Evolutionary conservation across 371 early-diverging fungal genomes (phyloP).

Genomic region (Mucor racemosus): DNA sequence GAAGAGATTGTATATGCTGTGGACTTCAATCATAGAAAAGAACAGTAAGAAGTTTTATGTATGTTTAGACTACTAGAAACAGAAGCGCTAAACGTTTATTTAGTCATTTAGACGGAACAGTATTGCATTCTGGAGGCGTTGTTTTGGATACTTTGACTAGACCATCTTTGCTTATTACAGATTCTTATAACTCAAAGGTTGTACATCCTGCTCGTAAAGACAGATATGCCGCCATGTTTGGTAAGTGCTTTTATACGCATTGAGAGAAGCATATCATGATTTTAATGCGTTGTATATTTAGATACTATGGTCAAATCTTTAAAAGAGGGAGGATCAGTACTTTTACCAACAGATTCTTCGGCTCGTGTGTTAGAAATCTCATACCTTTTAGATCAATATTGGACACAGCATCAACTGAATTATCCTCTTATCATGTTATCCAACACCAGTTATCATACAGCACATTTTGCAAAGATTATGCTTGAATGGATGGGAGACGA

Average conservation of each 20-base stretch:
- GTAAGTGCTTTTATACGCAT: constrained; percentile 34
- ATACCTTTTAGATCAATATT: constrained; percentile 86
- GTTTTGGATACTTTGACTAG: constrained; percentile 75
- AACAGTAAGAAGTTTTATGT: constrained; percentile 61
- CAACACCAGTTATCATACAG: constrained; percentile 73
- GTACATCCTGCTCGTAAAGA: constrained; percentile 72
- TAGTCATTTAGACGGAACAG: constrained; percentile 87
- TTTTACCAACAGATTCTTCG: constrained; percentile 90
- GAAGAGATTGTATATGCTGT: constrained; percentile 96
- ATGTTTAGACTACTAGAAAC: background rate
- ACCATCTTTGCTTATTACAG: constrained; percentile 92
- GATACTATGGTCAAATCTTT: constrained; percentile 71
- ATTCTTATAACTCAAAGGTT: constrained; percentile 79
- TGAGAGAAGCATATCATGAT: background rate
- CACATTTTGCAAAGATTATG: constrained; percentile 88
- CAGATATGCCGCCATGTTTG: constrained; percentile 77
- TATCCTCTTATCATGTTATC: constrained; percentile 82
- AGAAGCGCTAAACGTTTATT: background rate
- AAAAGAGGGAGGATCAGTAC: constrained; percentile 75
- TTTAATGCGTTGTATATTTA: constrained; percentile 7
- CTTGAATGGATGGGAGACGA: constrained; percentile 95
- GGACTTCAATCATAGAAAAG: constrained; percentile 95
- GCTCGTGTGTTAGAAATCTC: constrained; percentile 93
- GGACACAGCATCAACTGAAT: constrained; percentile 69
- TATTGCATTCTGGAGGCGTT: constrained; percentile 73